A percentile compares a stretch with the other conserved stretches of the same genome.
phyloP scores from a whole-genome alignment of 345 rosid genomes.

The Arabidopsis arenosa region DNA sequence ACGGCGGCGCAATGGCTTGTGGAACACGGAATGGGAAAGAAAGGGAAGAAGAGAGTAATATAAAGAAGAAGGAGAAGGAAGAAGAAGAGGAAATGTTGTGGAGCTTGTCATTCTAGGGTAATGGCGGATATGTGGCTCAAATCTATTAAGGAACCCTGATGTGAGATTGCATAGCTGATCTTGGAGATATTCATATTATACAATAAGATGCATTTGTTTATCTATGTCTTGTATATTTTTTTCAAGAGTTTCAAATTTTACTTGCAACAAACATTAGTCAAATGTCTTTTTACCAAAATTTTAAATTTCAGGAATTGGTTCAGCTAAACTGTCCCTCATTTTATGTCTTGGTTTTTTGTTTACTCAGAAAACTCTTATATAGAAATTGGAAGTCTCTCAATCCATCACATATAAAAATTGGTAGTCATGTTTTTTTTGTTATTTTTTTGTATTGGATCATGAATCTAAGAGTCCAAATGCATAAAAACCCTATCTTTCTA shows the following conservation, averaged over 20 bases:
- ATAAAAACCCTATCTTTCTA: neutral
- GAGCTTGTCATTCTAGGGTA: slow-evolving; percentile 90
- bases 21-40: slow-evolving; percentile 71
- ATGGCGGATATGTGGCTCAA: slow-evolving; percentile 98
- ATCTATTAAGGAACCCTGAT: slow-evolving; percentile 88
- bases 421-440: too few relatives aligned
- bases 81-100: slow-evolving; percentile 60
- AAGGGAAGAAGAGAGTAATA: slow-evolving; percentile 61
- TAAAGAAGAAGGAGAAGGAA: slow-evolving; percentile 56
- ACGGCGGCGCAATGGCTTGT: slow-evolving; percentile 93
- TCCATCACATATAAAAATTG: too few relatives aligned
- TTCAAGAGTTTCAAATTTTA: neutral
- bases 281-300: neutral
- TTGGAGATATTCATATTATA: neutral
- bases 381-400: too few relatives aligned
- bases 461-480: neutral
- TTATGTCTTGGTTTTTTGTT: too few relatives aligned
- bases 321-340: too few relatives aligned
- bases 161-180: slow-evolving; percentile 48
- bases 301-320: too few relatives aligned
- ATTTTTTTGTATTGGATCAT: too few relatives aligned
- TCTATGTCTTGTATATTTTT: neutral
- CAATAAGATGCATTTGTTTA: neutral
- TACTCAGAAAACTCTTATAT: too few relatives aligned
- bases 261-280: neutral